Evolutionary conservation across 352 stramenopile species (phyloP).

Genomic region (Poterioochromonas sp.): DNA sequence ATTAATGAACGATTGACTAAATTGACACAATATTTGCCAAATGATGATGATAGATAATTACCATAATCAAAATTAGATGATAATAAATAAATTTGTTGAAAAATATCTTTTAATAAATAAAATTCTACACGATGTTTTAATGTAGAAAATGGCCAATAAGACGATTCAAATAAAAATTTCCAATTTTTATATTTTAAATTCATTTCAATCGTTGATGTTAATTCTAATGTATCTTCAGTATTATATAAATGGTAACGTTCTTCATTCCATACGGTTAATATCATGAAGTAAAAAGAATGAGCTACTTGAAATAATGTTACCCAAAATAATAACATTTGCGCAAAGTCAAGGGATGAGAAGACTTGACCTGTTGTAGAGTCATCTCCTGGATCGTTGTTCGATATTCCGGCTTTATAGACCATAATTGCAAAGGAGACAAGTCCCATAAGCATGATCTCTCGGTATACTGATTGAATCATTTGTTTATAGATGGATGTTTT

Average conservation of each 20-base stretch:
- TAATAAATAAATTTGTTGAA: slow-evolving; percentile 8
- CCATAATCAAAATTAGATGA: not conserved
- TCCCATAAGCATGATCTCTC: slow-evolving; percentile 25
- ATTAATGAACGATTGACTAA: too few species aligned
- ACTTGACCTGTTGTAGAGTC: too few species aligned
- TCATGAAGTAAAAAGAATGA: slow-evolving; percentile 21
- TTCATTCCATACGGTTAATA: not conserved
- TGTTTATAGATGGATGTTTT: not conserved
- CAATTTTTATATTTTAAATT: not conserved
- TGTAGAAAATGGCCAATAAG: not conserved
- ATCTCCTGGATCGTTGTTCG: too few species aligned
- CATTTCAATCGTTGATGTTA: not conserved
- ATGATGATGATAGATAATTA: not conserved
- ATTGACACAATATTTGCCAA: not conserved
- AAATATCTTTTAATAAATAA: not conserved
- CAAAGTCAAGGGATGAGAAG: slow-evolving; percentile 15
- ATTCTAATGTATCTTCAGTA: not conserved
- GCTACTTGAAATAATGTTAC: not conserved
- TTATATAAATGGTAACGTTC: not conserved
- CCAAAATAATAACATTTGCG: not conserved
- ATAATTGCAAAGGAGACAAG: not conserved
- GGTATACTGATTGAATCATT: slow-evolving; percentile 10
- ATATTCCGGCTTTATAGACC: too few species aligned
- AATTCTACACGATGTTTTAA: not conserved
- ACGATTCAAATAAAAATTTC: too few species aligned